phyloP scores from a whole-genome alignment of 1,284 basidiomycete genomes.

The Marasmius tenuissimus region DNA sequence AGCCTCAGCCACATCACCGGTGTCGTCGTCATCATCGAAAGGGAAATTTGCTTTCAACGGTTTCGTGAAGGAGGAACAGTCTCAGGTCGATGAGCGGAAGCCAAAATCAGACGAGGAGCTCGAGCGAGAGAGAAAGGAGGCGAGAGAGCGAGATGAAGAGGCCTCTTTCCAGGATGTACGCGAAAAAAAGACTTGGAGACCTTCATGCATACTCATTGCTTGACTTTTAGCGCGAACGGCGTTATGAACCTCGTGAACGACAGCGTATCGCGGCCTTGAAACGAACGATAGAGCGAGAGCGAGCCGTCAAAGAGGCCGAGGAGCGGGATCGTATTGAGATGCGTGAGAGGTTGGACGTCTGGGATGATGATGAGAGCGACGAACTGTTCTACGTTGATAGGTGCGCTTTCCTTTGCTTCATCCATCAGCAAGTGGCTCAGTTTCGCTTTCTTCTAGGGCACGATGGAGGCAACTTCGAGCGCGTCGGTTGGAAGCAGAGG shows the following conservation, averaged over 20 bases:
- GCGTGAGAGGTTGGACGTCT: constrained; percentile 70
- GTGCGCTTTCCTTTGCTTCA: constrained; percentile 35
- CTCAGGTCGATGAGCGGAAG: constrained; percentile 32
- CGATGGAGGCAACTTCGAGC: constrained; percentile 77
- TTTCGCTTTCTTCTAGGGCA: constrained; percentile 37
- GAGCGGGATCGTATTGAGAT: constrained; percentile 73
- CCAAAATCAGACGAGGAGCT: constrained; percentile 84
- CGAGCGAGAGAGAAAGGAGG: constrained; percentile 75
- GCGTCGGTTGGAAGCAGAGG: constrained; percentile 69
- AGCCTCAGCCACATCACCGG: constrained; percentile 30
- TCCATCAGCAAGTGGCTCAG: not conserved
- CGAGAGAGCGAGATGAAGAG: constrained; percentile 74
- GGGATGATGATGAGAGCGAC: constrained; percentile 91
- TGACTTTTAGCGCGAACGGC: constrained; percentile 67
- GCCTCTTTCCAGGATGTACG: constrained; percentile 82
- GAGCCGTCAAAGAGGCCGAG: constrained; percentile 71
- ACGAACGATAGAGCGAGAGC: constrained; percentile 71
- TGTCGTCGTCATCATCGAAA: constrained; percentile 53
- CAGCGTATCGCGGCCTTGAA: constrained; percentile 74
- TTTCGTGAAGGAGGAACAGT: constrained; percentile 74
- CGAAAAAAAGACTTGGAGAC: constrained; percentile 18
- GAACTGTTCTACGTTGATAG: constrained; percentile 86
- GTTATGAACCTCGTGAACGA: constrained; percentile 80
- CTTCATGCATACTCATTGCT: not conserved
- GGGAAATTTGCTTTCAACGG: constrained; percentile 72